These are phyloP conservation scores for Diaporthe humulicola DNA, from an alignment of 2,329 filamentous ascomycete genomes.

Conservation along the genomic window DNA sequence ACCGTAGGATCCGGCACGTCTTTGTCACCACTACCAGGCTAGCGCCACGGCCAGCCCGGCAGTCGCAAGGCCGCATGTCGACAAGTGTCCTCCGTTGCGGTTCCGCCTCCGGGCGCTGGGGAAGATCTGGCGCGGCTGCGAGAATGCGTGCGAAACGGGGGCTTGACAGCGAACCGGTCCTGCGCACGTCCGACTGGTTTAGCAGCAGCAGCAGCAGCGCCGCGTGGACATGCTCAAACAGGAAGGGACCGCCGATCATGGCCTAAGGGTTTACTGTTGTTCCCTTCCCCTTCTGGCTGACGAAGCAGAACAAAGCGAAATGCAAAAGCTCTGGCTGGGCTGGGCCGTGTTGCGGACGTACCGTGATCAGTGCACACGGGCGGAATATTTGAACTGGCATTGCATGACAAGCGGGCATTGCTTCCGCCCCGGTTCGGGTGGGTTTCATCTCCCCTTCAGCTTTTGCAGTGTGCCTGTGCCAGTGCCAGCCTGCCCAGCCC, in stretches of 20 bases:
- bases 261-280: background rate
- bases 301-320: background rate
- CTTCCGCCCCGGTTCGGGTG: background rate
- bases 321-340: background rate
- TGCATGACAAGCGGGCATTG: constrained; percentile 20
- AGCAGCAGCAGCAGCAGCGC: background rate
- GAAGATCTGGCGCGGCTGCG: background rate
- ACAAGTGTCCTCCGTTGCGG: background rate
- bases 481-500: background rate
- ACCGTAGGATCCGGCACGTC: constrained; percentile 20
- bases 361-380: background rate
- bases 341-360: background rate
- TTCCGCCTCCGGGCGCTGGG: background rate
- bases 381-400: background rate
- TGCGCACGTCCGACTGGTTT: constrained; percentile 1
- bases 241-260: constrained; percentile 1
- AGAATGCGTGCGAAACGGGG: background rate
- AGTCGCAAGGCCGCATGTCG: background rate
- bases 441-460: constrained; percentile 24
- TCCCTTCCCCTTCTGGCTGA: background rate
- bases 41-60: constrained; percentile 20
- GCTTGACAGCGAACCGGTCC: background rate
- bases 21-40: background rate
- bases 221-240: constrained; percentile 28
- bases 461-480: too few species aligned